Evolutionary conservation across 805 yeast genomes (phyloP).

Genomic region (Saccharomyces eubayanus): DNA sequence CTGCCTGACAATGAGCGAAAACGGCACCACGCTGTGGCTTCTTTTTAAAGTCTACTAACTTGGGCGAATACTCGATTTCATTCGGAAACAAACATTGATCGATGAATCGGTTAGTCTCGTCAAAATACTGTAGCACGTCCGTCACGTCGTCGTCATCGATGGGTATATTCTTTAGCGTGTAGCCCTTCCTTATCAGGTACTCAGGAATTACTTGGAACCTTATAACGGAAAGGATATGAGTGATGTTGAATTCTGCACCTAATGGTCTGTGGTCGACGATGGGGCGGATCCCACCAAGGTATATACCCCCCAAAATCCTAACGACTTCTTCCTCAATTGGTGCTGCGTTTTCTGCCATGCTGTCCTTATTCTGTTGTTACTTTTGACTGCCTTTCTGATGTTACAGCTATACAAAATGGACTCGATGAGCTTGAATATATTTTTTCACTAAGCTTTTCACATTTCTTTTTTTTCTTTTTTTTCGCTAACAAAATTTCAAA

Average conservation of each 20-base stretch:
- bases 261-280: constrained; percentile 47
- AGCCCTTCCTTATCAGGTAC: constrained; percentile 37
- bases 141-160: constrained; percentile 65
- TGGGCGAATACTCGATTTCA: constrained; percentile 28
- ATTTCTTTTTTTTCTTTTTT: background rate
- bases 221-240: constrained; percentile 65
- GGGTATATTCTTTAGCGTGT: constrained; percentile 50
- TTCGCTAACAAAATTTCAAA: background rate
- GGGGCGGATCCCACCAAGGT: constrained; percentile 66
- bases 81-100: constrained; percentile 50
- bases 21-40: constrained; percentile 39
- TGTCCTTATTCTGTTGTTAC: background rate
- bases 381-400: background rate
- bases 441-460: background rate
- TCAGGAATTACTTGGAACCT: constrained; percentile 52
- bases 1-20: constrained; percentile 79
- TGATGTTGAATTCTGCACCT: constrained; percentile 44
- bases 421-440: constrained; percentile 1
- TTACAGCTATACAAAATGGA: background rate
- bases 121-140: constrained; percentile 56
- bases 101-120: constrained; percentile 57
- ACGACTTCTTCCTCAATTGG: constrained; percentile 22
- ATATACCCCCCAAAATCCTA: constrained; percentile 72
- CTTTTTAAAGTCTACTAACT: constrained; percentile 23
- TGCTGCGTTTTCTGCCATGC: background rate